These are phyloP conservation scores for Phaeoacremonium minimum DNA, from an alignment of 2,329 filamentous ascomycete species.

Conservation along the genomic window DNA sequence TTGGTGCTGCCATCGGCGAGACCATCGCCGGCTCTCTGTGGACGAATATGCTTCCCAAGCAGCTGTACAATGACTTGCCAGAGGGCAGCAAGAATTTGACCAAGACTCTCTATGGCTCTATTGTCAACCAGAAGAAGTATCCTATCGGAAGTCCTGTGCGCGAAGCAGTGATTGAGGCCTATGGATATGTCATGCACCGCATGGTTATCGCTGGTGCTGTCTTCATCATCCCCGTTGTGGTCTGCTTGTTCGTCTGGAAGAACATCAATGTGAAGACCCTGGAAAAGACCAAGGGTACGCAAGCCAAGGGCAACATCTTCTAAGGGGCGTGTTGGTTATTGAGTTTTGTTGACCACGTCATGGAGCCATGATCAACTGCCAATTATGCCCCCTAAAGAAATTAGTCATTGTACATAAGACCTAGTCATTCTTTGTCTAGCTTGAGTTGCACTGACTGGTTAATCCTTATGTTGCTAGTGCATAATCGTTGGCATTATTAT, in stretches of 20 bases:
- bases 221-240: neutral
- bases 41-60: constrained; percentile 15
- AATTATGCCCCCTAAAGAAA: too few species aligned
- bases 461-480: too few species aligned
- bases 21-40: constrained; percentile 59
- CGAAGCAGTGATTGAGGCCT: constrained; percentile 1
- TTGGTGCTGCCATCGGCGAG: constrained; percentile 56
- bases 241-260: constrained; percentile 1
- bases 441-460: too few species aligned
- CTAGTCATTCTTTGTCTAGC: too few species aligned
- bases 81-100: constrained; percentile 1
- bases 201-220: constrained; percentile 2
- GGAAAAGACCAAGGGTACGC: constrained; percentile 1
- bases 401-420: too few species aligned
- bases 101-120: neutral
- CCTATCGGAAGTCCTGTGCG: constrained; percentile 1
- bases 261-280: constrained; percentile 3
- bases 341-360: too few species aligned
- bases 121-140: neutral
- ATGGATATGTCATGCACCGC: neutral
- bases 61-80: neutral
- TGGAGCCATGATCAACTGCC: too few species aligned
- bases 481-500: too few species aligned
- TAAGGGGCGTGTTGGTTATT: too few species aligned
- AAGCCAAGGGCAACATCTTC: constrained; percentile 1